A percentile compares a stretch with the other conserved stretches of the same genome.
These are phyloP conservation scores for Gaertneriomyces semiglobifer DNA, from an alignment of 192 early-diverging fungal species.

Conservation along the genomic window DNA sequence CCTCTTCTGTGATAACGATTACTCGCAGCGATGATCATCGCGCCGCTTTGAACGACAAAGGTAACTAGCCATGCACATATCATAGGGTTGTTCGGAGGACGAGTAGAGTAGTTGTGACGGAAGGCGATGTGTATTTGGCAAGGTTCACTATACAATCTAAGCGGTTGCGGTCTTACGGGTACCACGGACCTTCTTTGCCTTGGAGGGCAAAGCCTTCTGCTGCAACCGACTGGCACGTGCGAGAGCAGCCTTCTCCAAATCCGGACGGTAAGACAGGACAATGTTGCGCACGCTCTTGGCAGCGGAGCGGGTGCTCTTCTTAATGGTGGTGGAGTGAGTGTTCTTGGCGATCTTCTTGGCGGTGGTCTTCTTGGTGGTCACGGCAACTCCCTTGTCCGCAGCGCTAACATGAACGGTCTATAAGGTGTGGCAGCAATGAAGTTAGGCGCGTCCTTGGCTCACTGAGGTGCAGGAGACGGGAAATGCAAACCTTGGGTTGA, in stretches of 20 bases:
- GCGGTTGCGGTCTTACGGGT: conserved; percentile 49
- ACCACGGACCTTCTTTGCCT: conserved; percentile 48
- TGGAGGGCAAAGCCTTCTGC: conserved; percentile 54
- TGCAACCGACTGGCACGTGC: conserved; percentile 70
- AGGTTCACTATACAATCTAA: conserved; percentile 9
- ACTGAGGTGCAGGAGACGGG: neutral
- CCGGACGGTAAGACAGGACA: conserved; percentile 64
- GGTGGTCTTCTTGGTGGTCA: conserved; percentile 59
- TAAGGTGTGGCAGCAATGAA: neutral
- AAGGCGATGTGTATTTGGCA: neutral
- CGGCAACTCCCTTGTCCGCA: conserved; percentile 62
- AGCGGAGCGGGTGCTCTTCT: conserved; percentile 61
- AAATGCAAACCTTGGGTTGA: conserved; percentile 61
- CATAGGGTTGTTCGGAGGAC: no score
- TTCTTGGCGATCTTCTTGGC: conserved; percentile 55
- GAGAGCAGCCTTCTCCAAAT: conserved; percentile 70
- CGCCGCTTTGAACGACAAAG: no score
- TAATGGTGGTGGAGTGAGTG: conserved; percentile 46
- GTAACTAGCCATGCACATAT: no score
- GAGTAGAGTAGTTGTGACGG: neutral
- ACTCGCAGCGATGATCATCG: no score
- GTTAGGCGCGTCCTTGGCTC: neutral
- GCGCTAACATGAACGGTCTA: conserved; percentile 60
- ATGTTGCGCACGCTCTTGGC: conserved; percentile 64
- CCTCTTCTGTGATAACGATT: no score